These are phyloP conservation scores for Wickerhamomyces hampshirensis DNA, from an alignment of 805 yeast genomes.

Conservation along the genomic window DNA sequence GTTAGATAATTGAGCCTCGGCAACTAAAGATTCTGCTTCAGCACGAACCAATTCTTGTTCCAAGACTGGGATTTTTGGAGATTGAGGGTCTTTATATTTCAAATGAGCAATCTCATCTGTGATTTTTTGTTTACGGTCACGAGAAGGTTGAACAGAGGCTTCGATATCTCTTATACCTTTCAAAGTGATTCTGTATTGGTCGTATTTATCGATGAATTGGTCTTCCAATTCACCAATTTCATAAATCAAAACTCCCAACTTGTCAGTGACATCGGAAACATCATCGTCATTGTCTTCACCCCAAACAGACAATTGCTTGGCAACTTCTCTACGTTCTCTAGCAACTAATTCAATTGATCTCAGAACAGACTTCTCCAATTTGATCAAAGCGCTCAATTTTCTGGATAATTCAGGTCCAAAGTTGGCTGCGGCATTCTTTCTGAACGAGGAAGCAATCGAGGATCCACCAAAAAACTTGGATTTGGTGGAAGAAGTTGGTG, in stretches of 20 bases:
- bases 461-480: slow-evolving; percentile 74
- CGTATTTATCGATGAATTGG: slow-evolving; percentile 96
- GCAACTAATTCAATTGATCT: slow-evolving; percentile 91
- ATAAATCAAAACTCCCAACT: slow-evolving; percentile 90
- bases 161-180: slow-evolving; percentile 95
- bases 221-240: slow-evolving; percentile 98
- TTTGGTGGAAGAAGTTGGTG: slow-evolving; percentile 71
- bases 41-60: slow-evolving; percentile 99
- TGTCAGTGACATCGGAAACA: slow-evolving; percentile 94
- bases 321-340: slow-evolving; percentile 91
- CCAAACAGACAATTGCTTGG: slow-evolving; percentile 95
- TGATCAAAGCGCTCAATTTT: slow-evolving; percentile 85
- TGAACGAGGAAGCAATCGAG: slow-evolving; percentile 61
- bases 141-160: slow-evolving; percentile 95
- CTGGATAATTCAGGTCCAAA: slow-evolving; percentile 94
- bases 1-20: slow-evolving; percentile 97
- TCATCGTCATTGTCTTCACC: slow-evolving; percentile 98
- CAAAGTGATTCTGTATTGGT: slow-evolving; percentile 93
- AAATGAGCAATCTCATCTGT: slow-evolving; percentile 96
- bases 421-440: slow-evolving; percentile 84
- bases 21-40: slow-evolving; percentile 97
- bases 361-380: slow-evolving; percentile 95
- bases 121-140: slow-evolving; percentile 96
- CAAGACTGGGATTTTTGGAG: slow-evolving; percentile 89
- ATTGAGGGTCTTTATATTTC: slow-evolving; percentile 97